Percentiles rank a stretch among this genome's conserved stretches.
Conservation (phyloP, 2,329 filamentous ascomycete species). For the Talaromyces albobiverticillius region DNA sequence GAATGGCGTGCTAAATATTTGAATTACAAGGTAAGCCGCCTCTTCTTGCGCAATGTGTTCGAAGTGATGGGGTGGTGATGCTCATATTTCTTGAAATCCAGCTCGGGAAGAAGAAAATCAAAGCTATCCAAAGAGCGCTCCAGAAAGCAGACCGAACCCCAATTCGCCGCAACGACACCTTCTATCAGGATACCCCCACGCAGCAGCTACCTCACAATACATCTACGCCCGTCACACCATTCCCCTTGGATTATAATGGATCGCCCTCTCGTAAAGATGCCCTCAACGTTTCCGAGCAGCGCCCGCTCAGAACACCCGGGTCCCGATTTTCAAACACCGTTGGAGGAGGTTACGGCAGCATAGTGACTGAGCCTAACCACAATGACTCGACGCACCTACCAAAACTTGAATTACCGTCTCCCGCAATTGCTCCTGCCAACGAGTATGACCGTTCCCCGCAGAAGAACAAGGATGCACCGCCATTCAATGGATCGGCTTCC, state of each 20-base stretch:
- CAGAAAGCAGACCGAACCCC: constrained; percentile 52
- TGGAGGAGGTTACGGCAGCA: constrained; percentile 63
- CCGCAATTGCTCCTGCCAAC: constrained; percentile 51
- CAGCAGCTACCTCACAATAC: constrained; percentile 18
- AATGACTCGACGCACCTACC: constrained; percentile 39
- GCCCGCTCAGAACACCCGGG: constrained; percentile 31
- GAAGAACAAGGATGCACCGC: constrained; percentile 14
- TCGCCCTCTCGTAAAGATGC: constrained; percentile 27
- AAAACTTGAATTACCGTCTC: constrained; percentile 60
- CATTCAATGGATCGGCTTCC: constrained; percentile 15
- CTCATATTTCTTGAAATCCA: constrained; percentile 27
- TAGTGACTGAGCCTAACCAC: constrained; percentile 51
- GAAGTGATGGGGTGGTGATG: background rate
- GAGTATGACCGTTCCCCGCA: constrained; percentile 22
- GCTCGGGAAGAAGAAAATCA: constrained; percentile 86
- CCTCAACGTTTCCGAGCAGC: constrained; percentile 37
- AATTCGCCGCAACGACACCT: constrained; percentile 46
- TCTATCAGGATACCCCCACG: constrained; percentile 28
- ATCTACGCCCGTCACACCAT: constrained; percentile 17
- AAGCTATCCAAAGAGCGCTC: constrained; percentile 72
- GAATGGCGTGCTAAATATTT: constrained; percentile 96
- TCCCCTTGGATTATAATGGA: constrained; percentile 19
- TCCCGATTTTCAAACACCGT: constrained; percentile 36
- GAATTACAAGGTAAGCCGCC: constrained; percentile 71
- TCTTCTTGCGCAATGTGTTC: background rate